These are phyloP conservation scores for Phaeotremella skinneri DNA, from an alignment of 768 basidiomycete genomes.

Conservation along the genomic window DNA sequence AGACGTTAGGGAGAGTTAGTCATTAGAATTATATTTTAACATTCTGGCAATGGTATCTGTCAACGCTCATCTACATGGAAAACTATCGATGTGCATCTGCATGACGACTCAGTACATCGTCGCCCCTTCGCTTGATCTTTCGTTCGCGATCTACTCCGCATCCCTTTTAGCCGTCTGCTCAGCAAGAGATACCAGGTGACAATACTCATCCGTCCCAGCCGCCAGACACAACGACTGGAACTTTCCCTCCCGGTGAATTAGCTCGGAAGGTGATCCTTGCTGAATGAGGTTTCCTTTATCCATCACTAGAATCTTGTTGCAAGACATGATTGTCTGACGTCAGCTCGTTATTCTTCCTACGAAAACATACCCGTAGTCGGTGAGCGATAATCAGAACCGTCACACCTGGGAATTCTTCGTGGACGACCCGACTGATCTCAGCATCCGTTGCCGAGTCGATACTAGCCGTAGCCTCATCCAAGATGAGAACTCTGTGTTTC, in stretches of 20 bases:
- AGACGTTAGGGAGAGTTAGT: constrained; percentile 20
- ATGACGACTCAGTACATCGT: constrained; percentile 4
- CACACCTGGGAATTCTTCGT: constrained; percentile 35
- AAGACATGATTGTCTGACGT: constrained; percentile 44
- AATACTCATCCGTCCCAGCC: constrained; percentile 35
- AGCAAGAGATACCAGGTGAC: constrained; percentile 28
- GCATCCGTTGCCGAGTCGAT: constrained; percentile 45
- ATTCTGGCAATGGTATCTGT: no score
- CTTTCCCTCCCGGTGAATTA: constrained; percentile 34
- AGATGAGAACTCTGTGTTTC: constrained; percentile 39
- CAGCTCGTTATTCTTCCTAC: background rate
- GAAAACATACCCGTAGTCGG: constrained; percentile 29
- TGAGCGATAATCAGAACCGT: constrained; percentile 49
- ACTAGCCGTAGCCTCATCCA: constrained; percentile 46
- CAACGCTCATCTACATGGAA: no score
- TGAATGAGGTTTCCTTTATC: constrained; percentile 40
- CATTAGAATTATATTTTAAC: background rate
- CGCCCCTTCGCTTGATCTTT: no score
- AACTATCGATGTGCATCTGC: no score
- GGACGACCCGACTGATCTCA: constrained; percentile 39
- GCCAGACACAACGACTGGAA: constrained; percentile 37
- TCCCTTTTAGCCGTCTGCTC: constrained; percentile 9
- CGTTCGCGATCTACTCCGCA: no score
- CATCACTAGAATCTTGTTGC: constrained; percentile 46
- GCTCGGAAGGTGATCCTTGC: constrained; percentile 33